A percentile compares a stretch with the other conserved stretches of the same genome.
Evolutionary conservation across 1,284 basidiomycete genomes (phyloP).

Genomic region (Termitomyces sp.): DNA sequence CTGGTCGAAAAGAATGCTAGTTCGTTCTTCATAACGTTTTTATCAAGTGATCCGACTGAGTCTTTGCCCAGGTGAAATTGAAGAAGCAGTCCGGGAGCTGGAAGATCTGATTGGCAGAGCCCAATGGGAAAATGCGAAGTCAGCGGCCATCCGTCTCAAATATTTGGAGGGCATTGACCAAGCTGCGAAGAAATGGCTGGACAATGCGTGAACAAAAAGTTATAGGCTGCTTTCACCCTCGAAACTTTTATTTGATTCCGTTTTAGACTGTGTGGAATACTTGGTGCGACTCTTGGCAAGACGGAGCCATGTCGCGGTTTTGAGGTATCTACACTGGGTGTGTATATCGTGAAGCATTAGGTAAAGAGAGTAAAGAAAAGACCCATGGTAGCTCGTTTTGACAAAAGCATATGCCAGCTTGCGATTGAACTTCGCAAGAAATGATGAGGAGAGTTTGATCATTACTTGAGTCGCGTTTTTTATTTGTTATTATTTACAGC

Average conservation of each 20-base stretch:
- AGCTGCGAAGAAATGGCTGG: conserved; percentile 58
- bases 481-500: too few relatives aligned
- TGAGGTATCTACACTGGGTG: too few relatives aligned
- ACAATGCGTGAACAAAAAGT: conserved; percentile 18
- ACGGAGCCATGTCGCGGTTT: not conserved
- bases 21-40: conserved; percentile 30
- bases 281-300: not conserved
- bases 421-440: too few relatives aligned
- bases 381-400: too few relatives aligned
- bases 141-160: conserved; percentile 64
- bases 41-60: conserved; percentile 3
- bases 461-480: too few relatives aligned
- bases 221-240: not conserved
- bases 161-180: conserved; percentile 74
- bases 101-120: conserved; percentile 45
- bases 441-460: too few relatives aligned
- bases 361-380: too few relatives aligned
- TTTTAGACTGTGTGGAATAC: not conserved
- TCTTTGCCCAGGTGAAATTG: conserved; percentile 48
- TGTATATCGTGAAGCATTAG: too few relatives aligned
- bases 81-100: conserved; percentile 43
- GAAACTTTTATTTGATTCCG: not conserved
- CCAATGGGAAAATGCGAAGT: conserved; percentile 56
- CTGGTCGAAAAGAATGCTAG: conserved; percentile 60
- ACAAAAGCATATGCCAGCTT: too few relatives aligned